Conservation (phyloP, 768 basidiomycete genomes). For the Lentinula sp. region DNA sequence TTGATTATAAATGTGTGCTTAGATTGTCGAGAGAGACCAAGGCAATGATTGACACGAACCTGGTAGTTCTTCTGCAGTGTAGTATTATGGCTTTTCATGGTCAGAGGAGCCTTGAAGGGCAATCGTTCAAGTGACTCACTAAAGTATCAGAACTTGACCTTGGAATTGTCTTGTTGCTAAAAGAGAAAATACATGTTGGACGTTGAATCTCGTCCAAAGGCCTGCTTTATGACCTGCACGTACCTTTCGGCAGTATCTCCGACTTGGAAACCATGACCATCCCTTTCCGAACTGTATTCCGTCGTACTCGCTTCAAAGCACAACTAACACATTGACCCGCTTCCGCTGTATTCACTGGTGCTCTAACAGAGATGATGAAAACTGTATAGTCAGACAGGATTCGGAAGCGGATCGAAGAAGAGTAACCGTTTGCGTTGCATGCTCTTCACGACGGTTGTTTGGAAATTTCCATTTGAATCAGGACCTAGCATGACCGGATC, state of each 20-base stretch:
- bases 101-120: constrained; percentile 1
- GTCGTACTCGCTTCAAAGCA: constrained; percentile 83
- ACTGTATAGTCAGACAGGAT: too few relatives aligned
- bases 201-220: not conserved
- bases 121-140: constrained; percentile 45
- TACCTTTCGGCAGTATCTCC: constrained; percentile 74
- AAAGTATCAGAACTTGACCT: constrained; percentile 89
- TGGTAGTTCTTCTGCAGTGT: constrained; percentile 92
- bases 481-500: constrained; percentile 85
- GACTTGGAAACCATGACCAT: constrained; percentile 87
- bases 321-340: constrained; percentile 95
- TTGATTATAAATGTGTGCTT: not conserved
- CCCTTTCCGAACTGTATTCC: constrained; percentile 82
- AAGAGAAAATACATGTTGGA: not conserved
- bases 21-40: not conserved
- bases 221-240: constrained; percentile 8
- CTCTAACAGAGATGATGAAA: constrained; percentile 33
- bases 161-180: constrained; percentile 81
- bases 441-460: constrained; percentile 72
- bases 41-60: constrained; percentile 28
- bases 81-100: constrained; percentile 67
- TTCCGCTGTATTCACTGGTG: constrained; percentile 76
- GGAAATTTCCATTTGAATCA: constrained; percentile 87
- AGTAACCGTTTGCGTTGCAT: constrained; percentile 88
- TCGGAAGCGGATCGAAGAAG: constrained; percentile 6